Evolutionary conservation across 495 filamentous ascomycete species (phyloP), one percentile per base, ranked within the genome.

Genomic region (Neurospora sp.): DNA sequence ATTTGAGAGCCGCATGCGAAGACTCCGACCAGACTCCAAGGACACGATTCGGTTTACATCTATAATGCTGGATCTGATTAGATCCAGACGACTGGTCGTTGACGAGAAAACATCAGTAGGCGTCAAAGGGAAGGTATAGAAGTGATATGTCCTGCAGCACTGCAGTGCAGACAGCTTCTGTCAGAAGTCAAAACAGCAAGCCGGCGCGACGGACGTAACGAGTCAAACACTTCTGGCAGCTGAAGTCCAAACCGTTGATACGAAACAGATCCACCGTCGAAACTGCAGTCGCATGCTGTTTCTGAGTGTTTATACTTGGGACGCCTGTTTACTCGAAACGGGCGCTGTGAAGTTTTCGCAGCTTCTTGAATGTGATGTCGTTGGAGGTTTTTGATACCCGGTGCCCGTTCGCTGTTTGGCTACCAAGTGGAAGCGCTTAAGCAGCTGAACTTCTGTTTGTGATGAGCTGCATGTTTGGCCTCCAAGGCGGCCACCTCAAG

Each of bases 391-490:
- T 75, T 75, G 77, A 74, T 72, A 5, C 0, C 6, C 71, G 76
- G 73, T 72, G 14, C 2, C 6, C 71, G 76, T 74, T 3, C 69
- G 76, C 71, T 75, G 75, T 77, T 76, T 77, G 76, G 75, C 16
- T 37, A 70, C 69, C 70, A 41, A 27, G 38, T 68, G 40, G 69
- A 69, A 53, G 72, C 72, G 48, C 38, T 65, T 69, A 39, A 40
- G 46, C 41, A 53, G 69, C 44, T 61, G 48, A 74, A 69, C 71
- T 65, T 70, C n/a, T 71, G 70, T 40, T 41, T 53, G 20, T 53
- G 48, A 53, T 1, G 5, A 27, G 48, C 0, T 14, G 20, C 20
- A n/a, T 74, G 73, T 77, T 74, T 73, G 72, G 74, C 72, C 73
- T 73, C 71, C 71, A 74, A n/a, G 9, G n/a, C 40, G 75, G 42